Percentiles rank a stretch among this genome's conserved stretches.
These are phyloP conservation scores for Exserohilum rostratum DNA, from an alignment of 2,329 filamentous ascomycete species.

Conservation along the genomic window DNA sequence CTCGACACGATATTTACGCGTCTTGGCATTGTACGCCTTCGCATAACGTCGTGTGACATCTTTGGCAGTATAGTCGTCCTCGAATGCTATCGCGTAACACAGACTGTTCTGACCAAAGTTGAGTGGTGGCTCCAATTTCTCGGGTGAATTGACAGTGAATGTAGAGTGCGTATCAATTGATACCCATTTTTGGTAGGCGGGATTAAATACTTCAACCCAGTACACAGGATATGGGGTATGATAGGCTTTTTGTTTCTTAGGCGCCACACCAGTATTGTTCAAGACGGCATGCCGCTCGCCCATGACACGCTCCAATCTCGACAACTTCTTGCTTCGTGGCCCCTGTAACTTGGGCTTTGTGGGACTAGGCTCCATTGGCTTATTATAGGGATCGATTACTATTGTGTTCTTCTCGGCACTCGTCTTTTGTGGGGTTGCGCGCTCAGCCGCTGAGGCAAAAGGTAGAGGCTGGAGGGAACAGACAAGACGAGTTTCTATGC, in stretches of 20 bases:
- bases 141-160: conserved; percentile 74
- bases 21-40: conserved; percentile 90
- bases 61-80: conserved; percentile 75
- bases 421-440: conserved; percentile 35
- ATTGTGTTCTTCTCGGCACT: conserved; percentile 30
- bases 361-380: conserved; percentile 17
- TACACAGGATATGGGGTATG: conserved; percentile 84
- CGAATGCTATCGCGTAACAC: conserved; percentile 84
- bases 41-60: conserved; percentile 90
- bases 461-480: conserved; percentile 87
- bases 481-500: conserved; percentile 80
- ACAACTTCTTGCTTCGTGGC: conserved; percentile 38
- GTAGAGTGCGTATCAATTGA: conserved; percentile 86
- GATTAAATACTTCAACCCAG: conserved; percentile 92
- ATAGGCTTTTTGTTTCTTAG: conserved; percentile 56
- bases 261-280: conserved; percentile 36
- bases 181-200: conserved; percentile 88
- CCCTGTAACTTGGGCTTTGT: conserved; percentile 26
- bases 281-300: conserved; percentile 37
- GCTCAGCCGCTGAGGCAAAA: conserved; percentile 59
- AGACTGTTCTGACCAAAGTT: conserved; percentile 78
- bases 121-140: conserved; percentile 80
- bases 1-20: conserved; percentile 80
- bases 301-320: conserved; percentile 41
- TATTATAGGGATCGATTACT: conserved; percentile 42